These are phyloP conservation scores for Fusarium bactridioides DNA, from an alignment of 2,329 filamentous ascomycete genomes.

Conservation along the genomic window DNA sequence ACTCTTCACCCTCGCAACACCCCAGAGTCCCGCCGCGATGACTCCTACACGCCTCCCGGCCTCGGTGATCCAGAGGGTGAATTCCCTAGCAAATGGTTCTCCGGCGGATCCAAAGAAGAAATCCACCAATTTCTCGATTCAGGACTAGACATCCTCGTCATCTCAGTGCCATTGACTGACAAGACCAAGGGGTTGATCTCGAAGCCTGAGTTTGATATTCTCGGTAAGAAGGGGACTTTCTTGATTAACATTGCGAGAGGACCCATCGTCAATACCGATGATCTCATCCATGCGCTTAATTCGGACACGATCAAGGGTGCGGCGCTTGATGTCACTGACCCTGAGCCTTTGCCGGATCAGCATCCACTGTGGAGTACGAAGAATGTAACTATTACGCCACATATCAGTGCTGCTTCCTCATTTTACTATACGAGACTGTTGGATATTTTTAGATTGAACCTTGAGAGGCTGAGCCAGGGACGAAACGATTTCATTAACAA, in stretches of 20 bases:
- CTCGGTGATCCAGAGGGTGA: slow-evolving; percentile 64
- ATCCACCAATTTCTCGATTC: slow-evolving; percentile 60
- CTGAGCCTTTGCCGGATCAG: slow-evolving; percentile 75
- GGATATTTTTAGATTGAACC: slow-evolving; percentile 53
- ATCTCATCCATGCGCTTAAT: slow-evolving; percentile 68
- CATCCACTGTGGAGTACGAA: slow-evolving; percentile 74
- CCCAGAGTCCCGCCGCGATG: slow-evolving; percentile 68
- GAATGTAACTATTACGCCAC: slow-evolving; percentile 71
- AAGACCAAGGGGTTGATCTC: slow-evolving; percentile 61
- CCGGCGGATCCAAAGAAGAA: slow-evolving; percentile 52
- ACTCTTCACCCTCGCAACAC: slow-evolving; percentile 75
- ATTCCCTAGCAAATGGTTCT: slow-evolving; percentile 61
- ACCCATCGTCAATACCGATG: slow-evolving; percentile 57
- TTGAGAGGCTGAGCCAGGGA: slow-evolving; percentile 49
- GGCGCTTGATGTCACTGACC: slow-evolving; percentile 80
- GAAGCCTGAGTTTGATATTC: slow-evolving; percentile 56
- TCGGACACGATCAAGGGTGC: slow-evolving; percentile 63
- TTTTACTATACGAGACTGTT: slow-evolving; percentile 52
- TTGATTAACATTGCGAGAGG: slow-evolving; percentile 77
- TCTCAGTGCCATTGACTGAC: slow-evolving; percentile 60
- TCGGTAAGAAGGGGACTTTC: slow-evolving; percentile 61
- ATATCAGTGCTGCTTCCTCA: slow-evolving; percentile 54
- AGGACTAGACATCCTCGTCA: slow-evolving; percentile 61
- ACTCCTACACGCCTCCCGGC: slow-evolving; percentile 71
- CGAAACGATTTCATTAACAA: slow-evolving; percentile 50